Percentiles rank a stretch among this genome's conserved stretches.
These are phyloP conservation scores for Saposhnikovia divaricata DNA, from an alignment of 129 eudicot species.

Conservation along the genomic window DNA sequence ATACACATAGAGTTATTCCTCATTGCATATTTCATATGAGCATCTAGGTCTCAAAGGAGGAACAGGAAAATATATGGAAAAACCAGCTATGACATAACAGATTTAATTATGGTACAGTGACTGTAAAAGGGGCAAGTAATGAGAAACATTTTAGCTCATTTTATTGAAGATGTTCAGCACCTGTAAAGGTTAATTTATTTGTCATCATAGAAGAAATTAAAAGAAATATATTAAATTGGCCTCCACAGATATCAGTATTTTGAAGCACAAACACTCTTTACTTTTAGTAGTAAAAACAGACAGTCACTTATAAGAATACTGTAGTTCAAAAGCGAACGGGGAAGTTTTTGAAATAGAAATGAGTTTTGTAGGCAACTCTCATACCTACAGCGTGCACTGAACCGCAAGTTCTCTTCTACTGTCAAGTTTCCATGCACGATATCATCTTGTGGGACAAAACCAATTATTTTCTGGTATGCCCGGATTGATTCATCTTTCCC, in stretches of 20 bases:
- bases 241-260: neutral
- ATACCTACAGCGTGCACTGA: conserved; percentile 93
- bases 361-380: conserved; percentile 1
- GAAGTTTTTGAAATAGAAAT: neutral
- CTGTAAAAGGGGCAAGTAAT: neutral
- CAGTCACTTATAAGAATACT: neutral
- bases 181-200: neutral
- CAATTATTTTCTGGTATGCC: conserved; percentile 66
- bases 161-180: neutral
- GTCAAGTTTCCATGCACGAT: conserved; percentile 94
- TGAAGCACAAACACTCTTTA: neutral
- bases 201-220: neutral
- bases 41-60: neutral
- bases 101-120: neutral
- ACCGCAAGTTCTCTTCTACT: conserved; percentile 85
- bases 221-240: neutral
- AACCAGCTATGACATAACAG: neutral
- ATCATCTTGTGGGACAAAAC: conserved; percentile 97
- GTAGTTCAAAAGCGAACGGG: neutral
- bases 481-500: conserved; percentile 71
- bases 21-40: neutral
- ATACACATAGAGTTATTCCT: neutral
- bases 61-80: neutral
- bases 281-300: neutral
- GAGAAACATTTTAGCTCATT: neutral